Evolutionary conservation across 495 filamentous ascomycete species (phyloP), one percentile per base, ranked within the genome.

Genomic region (Hypoxylon subgilvum): DNA sequence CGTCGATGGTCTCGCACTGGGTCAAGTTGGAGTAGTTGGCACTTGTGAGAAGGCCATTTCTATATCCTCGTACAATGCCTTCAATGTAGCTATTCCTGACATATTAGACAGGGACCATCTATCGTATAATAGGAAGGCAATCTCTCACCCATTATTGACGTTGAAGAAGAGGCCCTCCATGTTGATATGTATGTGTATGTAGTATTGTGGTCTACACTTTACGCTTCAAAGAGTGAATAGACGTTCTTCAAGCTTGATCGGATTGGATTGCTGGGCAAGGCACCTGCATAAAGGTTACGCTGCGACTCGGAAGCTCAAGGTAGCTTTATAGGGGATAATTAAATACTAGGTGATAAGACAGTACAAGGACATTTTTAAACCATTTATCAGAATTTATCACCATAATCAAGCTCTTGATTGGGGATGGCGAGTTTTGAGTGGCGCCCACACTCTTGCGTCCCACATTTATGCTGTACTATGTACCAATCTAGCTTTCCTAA

Each of bases 121-220:
- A 47, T 32, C 6, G 0, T n/a, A n/a, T n/a, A n/a, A n/a, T n/a
- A n/a, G n/a, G n/a, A n/a, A n/a, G n/a, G n/a, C n/a, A n/a, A n/a
- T n/a, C 28, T 68, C 84, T 42, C 82, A 92, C 87, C 94, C 94
- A 79, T 90, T 89, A 70, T 94, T 92, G 38, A 94, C 89, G 75
- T 98, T 98, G 76, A 92, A 98, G 69, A 92, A 89, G 18, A 97
- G 85, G 47, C 93, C 92, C 79, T 97, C 93, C 93, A 97, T 97
- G 28, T 70, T 78, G 62, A 52, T 32, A 23, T 65, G 34, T 63
- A 46, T 56, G 63, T 39, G 36, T 42, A 50, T 63, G 50, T 40
- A 55, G 50, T n/a, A n/a, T n/a, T n/a, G n/a, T n/a, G n/a, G n/a
- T n/a, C n/a, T n/a, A n/a, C n/a, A n/a, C n/a, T n/a, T n/a, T n/a